Conservation (phyloP, 1,284 basidiomycete genomes). For the Apiotrichum veenhuisii region DNA sequence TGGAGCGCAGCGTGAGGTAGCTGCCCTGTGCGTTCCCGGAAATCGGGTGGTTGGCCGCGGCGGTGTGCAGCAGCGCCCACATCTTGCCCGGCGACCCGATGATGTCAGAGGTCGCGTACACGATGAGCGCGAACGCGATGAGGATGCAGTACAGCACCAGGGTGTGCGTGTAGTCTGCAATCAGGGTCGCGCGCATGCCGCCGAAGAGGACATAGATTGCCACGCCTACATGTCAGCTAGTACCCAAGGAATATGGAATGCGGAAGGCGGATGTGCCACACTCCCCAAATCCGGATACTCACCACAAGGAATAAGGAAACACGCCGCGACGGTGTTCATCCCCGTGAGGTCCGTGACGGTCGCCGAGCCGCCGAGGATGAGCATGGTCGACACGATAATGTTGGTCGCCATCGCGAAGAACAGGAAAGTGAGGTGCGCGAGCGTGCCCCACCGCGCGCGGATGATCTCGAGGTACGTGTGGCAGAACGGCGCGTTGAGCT, state of each 20-base stretch:
- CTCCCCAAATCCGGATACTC: neutral
- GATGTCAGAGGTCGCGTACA: conserved; percentile 64
- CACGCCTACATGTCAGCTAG: conserved; percentile 31
- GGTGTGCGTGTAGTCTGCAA: conserved; percentile 66
- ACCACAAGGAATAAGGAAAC: conserved; percentile 58
- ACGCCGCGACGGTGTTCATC: conserved; percentile 75
- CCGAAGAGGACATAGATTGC: conserved; percentile 54
- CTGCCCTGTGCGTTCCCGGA: conserved; percentile 60
- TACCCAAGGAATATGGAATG: no score
- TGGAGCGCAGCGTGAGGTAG: conserved; percentile 73
- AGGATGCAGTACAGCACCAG: conserved; percentile 70
- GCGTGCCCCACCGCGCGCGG: conserved; percentile 65
- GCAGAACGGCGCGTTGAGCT: conserved; percentile 53
- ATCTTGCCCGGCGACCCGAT: conserved; percentile 57
- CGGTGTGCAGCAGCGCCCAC: conserved; percentile 56
- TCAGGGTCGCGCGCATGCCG: conserved; percentile 54
- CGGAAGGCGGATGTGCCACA: no score
- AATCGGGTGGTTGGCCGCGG: conserved; percentile 53
- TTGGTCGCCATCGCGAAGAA: conserved; percentile 74
- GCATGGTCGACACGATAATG: conserved; percentile 63
- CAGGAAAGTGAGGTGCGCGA: conserved; percentile 70
- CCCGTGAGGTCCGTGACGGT: conserved; percentile 76
- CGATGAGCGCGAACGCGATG: conserved; percentile 59
- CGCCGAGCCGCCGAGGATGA: conserved; percentile 67
- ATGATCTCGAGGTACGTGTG: conserved; percentile 61